Percentiles rank a stretch among this genome's conserved stretches.
Evolutionary conservation across 768 basidiomycete species (phyloP).

Genomic region (Amanita muscaria): DNA sequence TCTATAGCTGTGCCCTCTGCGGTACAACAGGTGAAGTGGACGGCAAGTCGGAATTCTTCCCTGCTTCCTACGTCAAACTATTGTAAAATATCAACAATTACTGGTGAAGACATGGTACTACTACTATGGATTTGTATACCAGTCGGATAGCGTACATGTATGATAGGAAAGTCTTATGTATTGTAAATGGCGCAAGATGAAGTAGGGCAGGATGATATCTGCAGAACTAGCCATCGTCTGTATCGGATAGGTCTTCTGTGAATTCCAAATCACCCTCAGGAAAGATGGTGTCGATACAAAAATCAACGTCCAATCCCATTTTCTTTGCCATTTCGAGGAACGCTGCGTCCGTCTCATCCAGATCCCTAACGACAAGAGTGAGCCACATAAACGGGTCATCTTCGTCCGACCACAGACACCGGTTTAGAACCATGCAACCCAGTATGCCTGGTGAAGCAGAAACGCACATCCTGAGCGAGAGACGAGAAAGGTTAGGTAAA

Average conservation of each 20-base stretch:
- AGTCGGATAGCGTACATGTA: no score
- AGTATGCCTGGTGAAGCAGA: background rate
- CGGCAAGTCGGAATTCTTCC: slow-evolving; percentile 52
- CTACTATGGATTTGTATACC: no score
- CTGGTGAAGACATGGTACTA: no score
- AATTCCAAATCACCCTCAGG: no score
- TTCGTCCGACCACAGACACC: slow-evolving; percentile 1
- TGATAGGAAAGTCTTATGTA: no score
- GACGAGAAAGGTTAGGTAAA: slow-evolving; percentile 1
- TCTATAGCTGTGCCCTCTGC: no score
- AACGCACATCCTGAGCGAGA: slow-evolving; percentile 1
- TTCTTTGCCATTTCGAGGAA: background rate
- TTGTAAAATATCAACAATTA: slow-evolving; percentile 25
- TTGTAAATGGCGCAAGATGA: no score
- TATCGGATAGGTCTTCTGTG: background rate
- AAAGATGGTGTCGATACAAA: background rate
- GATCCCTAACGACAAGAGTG: background rate
- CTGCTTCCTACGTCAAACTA: slow-evolving; percentile 61
- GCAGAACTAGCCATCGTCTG: background rate
- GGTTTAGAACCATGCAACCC: background rate
- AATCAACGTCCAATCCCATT: background rate
- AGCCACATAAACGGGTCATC: background rate
- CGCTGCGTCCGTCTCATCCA: background rate
- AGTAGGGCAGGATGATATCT: no score
- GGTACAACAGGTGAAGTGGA: slow-evolving; percentile 51